phyloP scores from a whole-genome alignment of 805 yeast species.

The Maudiozyma saulgeensis region DNA sequence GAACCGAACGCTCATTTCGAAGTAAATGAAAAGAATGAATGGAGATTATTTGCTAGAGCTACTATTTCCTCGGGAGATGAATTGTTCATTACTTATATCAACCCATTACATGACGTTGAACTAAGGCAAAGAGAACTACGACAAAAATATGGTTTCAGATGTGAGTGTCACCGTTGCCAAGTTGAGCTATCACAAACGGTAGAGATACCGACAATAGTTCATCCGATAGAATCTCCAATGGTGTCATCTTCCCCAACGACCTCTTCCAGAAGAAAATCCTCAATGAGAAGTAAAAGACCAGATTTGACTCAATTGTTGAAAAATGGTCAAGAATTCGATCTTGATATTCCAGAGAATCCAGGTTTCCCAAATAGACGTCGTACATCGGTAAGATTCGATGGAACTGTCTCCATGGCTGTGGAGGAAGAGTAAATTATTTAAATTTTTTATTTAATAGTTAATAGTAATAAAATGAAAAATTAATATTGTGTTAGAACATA shows the following conservation, averaged over 20 bases:
- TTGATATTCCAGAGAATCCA: constrained; percentile 34
- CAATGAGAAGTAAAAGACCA: constrained; percentile 26
- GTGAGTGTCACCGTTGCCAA: constrained; percentile 59
- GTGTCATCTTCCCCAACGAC: not conserved
- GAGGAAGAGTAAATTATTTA: constrained; percentile 17
- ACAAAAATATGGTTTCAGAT: constrained; percentile 71
- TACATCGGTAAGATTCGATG: constrained; percentile 59
- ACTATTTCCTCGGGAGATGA: constrained; percentile 59
- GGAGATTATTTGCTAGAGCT: constrained; percentile 50
- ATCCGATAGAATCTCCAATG: not conserved
- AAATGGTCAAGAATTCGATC: constrained; percentile 38
- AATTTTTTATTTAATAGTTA: too few relatives aligned
- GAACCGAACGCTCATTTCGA: constrained; percentile 57
- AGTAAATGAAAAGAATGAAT: constrained; percentile 36
- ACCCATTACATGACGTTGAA: constrained; percentile 51
- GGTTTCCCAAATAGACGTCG: constrained; percentile 34
- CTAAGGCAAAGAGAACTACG: constrained; percentile 58
- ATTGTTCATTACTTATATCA: constrained; percentile 58
- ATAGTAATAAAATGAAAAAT: too few relatives aligned
- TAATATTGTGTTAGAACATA: too few relatives aligned
- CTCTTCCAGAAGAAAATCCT: constrained; percentile 23
- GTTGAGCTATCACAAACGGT: constrained; percentile 29
- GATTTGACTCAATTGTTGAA: constrained; percentile 42
- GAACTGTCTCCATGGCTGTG: constrained; percentile 45
- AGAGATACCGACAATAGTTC: not conserved